Conservation (phyloP, 2,329 filamentous ascomycete species). For the Coniochaeta prunicola region DNA sequence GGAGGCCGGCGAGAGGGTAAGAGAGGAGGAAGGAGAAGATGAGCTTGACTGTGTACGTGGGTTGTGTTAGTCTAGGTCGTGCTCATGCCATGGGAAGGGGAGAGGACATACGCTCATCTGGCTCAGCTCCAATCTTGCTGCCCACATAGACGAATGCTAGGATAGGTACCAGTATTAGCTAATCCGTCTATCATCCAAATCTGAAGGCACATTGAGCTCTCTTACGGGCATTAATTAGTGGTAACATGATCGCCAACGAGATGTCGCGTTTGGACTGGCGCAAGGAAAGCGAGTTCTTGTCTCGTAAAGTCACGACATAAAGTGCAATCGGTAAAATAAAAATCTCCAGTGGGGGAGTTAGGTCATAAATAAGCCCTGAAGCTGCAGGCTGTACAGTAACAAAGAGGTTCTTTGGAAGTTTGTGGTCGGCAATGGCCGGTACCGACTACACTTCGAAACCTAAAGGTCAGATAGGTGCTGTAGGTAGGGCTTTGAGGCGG, state of each 20-base stretch:
- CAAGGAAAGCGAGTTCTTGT: background rate
- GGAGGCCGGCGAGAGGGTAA: slow-evolving; percentile 78
- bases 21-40: slow-evolving; percentile 85
- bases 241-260: background rate
- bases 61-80: background rate
- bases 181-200: background rate
- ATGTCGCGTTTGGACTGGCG: background rate
- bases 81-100: background rate
- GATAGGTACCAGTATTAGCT: slow-evolving; percentile 9
- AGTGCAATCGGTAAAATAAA: background rate
- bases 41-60: slow-evolving; percentile 68
- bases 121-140: slow-evolving; percentile 31
- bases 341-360: background rate
- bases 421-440: no score
- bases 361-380: background rate
- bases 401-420: background rate
- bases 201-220: background rate
- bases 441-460: no score
- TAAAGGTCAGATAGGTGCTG: no score
- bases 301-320: background rate
- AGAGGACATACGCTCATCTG: slow-evolving; percentile 36
- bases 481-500: background rate
- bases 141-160: slow-evolving; percentile 37
- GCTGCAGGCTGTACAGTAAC: background rate
- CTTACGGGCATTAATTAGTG: background rate